These are phyloP conservation scores for Circinella minor DNA, from an alignment of 371 early-diverging fungal species.

Conservation along the genomic window DNA sequence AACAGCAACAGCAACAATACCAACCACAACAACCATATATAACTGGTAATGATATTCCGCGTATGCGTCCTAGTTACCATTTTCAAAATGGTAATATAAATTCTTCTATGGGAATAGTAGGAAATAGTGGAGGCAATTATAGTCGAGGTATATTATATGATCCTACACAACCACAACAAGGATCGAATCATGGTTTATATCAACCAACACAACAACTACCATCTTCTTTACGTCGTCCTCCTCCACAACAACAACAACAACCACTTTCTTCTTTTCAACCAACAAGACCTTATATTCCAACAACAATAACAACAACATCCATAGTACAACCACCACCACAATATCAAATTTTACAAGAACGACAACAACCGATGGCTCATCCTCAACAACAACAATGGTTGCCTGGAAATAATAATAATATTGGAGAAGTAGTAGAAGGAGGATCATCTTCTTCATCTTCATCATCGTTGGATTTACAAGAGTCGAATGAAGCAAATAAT, in stretches of 20 bases:
- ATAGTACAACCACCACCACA: slow-evolving; percentile 11
- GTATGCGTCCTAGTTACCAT: background rate
- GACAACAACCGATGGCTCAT: slow-evolving; percentile 12
- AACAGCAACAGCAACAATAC: slow-evolving; percentile 9
- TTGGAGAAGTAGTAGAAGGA: background rate
- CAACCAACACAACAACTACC: background rate
- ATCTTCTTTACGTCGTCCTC: background rate
- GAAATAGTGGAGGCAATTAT: background rate
- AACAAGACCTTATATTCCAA: background rate
- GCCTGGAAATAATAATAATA: background rate
- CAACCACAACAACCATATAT: background rate
- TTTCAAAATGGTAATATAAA: slow-evolving; percentile 1
- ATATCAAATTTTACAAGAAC: slow-evolving; percentile 14
- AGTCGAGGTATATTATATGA: background rate
- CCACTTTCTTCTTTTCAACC: slow-evolving; percentile 1
- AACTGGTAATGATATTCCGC: slow-evolving; percentile 1
- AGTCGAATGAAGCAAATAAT: slow-evolving; percentile 20
- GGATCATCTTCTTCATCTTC: background rate
- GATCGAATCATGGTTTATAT: background rate
- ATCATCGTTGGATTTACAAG: slow-evolving; percentile 9
- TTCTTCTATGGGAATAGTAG: background rate
- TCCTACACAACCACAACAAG: background rate
- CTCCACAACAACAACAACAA: slow-evolving; percentile 2
- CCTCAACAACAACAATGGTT: slow-evolving; percentile 15
- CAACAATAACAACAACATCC: background rate